Percentiles rank a stretch among this genome's conserved stretches.
Evolutionary conservation across 345 rosid species (phyloP).

Genomic region (Nephelium lappaceum): DNA sequence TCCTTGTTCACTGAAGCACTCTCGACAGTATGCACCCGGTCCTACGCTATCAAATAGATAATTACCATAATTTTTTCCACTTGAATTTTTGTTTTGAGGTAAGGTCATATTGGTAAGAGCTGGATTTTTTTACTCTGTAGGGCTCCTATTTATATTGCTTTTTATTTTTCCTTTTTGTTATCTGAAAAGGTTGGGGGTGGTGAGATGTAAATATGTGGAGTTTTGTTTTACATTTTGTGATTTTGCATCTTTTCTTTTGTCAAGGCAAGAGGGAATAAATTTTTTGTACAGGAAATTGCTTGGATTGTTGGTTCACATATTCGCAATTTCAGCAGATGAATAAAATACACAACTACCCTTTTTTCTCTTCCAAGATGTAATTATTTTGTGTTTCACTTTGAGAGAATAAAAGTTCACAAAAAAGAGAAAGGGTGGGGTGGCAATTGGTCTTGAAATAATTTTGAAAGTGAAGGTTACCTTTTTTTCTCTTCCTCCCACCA

Average conservation of each 20-base stretch:
- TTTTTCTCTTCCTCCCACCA: neutral
- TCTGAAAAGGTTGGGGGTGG: slow-evolving; percentile 19
- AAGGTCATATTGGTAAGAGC: slow-evolving; percentile 25
- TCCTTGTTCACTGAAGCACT: slow-evolving; percentile 71
- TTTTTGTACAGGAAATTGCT: slow-evolving; percentile 50
- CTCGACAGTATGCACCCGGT: slow-evolving; percentile 67
- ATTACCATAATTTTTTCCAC: slow-evolving; percentile 12
- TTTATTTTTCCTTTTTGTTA: neutral
- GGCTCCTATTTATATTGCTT: slow-evolving; percentile 25
- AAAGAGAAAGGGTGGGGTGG: neutral
- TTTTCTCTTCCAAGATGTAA: neutral
- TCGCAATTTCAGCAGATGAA: slow-evolving; percentile 34
- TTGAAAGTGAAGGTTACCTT: neutral
- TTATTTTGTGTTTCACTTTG: neutral
- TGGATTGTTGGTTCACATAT: slow-evolving; percentile 27
- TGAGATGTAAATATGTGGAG: slow-evolving; percentile 44
- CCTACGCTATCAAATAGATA: slow-evolving; percentile 75
- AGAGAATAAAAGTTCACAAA: neutral
- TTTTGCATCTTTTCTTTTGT: slow-evolving; percentile 13
- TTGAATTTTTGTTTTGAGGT: slow-evolving; percentile 38
- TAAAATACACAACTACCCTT: slow-evolving; percentile 22
- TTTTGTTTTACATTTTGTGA: slow-evolving; percentile 7
- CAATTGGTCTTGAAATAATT: no score
- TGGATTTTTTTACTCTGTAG: slow-evolving; percentile 46
- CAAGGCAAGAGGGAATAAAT: slow-evolving; percentile 18